phyloP scores from a whole-genome alignment of 805 yeast species.

The Tetrapisispora taiwanensis region DNA sequence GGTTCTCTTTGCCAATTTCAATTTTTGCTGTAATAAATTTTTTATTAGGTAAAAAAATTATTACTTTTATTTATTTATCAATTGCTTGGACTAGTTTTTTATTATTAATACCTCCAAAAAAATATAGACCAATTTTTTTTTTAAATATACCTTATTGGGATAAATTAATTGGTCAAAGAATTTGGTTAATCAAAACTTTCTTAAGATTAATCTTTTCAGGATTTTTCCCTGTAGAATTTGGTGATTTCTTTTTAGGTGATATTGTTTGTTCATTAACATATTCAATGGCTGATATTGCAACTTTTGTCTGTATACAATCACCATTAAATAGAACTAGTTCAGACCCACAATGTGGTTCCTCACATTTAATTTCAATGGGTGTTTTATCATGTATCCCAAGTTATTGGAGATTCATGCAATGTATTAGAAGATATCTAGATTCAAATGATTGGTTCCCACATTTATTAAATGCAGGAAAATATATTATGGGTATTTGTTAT shows the following conservation, averaged over 20 bases:
- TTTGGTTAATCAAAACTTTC: constrained; percentile 64
- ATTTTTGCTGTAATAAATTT: constrained; percentile 71
- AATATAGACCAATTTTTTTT: neutral
- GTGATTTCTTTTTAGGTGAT: constrained; percentile 91
- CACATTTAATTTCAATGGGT: constrained; percentile 69
- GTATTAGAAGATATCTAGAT: constrained; percentile 82
- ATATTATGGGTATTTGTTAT: constrained; percentile 54
- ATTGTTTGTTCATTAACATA: constrained; percentile 82
- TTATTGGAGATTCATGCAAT: constrained; percentile 84
- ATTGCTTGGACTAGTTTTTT: constrained; percentile 11
- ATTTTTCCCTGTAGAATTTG: constrained; percentile 86
- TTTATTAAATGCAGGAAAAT: constrained; percentile 78
- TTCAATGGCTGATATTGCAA: constrained; percentile 72
- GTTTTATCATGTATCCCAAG: constrained; percentile 78
- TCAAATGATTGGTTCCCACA: constrained; percentile 97
- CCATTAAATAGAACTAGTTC: constrained; percentile 38
- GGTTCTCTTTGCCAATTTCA: constrained; percentile 45
- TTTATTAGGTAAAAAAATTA: constrained; percentile 47
- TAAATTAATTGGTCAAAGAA: constrained; percentile 45
- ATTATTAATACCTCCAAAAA: constrained; percentile 12
- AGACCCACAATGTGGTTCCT: constrained; percentile 56
- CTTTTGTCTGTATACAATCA: constrained; percentile 71
- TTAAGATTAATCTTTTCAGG: constrained; percentile 76
- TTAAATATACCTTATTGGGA: constrained; percentile 27
- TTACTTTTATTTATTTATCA: constrained; percentile 59